phyloP scores from a whole-genome alignment of 345 rosid genomes.

The Clausena lansium region DNA sequence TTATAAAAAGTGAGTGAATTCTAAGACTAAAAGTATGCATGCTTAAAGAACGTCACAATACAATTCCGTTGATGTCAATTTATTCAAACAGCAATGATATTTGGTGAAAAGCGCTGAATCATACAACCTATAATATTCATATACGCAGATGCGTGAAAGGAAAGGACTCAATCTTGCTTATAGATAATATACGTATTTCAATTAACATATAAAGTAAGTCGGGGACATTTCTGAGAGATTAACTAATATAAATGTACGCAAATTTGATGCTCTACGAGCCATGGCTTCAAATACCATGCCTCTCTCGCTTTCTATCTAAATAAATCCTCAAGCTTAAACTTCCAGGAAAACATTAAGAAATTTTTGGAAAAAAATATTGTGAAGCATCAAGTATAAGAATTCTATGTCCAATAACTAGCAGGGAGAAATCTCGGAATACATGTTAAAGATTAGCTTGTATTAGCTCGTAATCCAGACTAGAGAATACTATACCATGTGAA shows the following conservation, averaged over 20 bases:
- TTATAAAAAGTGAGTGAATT: conserved; percentile 11
- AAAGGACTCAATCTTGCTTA: neutral
- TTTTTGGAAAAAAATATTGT: neutral
- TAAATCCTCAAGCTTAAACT: neutral
- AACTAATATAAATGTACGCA: neutral
- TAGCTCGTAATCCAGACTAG: too few relatives aligned
- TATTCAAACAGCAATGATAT: neutral
- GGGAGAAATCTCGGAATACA: conserved; percentile 1
- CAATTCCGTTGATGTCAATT: neutral
- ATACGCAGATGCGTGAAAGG: neutral
- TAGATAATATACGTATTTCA: neutral
- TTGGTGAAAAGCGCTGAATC: neutral
- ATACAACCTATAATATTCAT: neutral
- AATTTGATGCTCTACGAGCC: neutral
- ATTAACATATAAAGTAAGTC: neutral
- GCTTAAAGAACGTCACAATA: neutral
- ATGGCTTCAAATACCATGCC: neutral
- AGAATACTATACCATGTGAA: conserved; percentile 61
- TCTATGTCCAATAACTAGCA: neutral
- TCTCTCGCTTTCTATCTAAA: neutral
- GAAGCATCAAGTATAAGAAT: neutral
- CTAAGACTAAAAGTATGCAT: neutral
- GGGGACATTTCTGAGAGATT: neutral
- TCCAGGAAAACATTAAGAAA: neutral
- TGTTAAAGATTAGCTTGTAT: neutral